Evolutionary conservation across 805 yeast genomes (phyloP), one percentile per base, ranked within the genome.

Genomic region (Kuraishia floccosa): DNA sequence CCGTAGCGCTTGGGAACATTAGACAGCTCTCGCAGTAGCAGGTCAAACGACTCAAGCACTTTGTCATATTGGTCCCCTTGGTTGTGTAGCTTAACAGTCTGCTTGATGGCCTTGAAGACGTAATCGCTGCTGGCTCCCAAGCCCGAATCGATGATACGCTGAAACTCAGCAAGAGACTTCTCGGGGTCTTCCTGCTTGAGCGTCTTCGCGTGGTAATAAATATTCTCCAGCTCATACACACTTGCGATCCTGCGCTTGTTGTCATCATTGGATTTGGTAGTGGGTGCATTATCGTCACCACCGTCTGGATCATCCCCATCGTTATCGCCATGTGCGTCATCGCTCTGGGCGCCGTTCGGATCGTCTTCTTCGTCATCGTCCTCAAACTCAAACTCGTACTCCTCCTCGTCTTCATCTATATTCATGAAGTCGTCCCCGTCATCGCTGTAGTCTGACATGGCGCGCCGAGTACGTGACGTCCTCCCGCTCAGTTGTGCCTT

Each of bases 371-470:
- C 44, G 8, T 39, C 39, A 11, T 36, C 37, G 8, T 34, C 46
- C n/a, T 39, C 44, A 10, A 42, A 45, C 14, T 42, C 49, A 6
- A 55, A 40, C 27, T 48, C 55, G 29, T 50, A 53, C 30, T 50
- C 55, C 26, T 50, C 60, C 24, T 52, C 57, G 14, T 47, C 56
- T 54, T 58, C n/a, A 24, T 54, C 52, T 52, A 53, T 54, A 22
- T 50, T 57, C 40, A 36, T 32, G 29, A 32, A 36, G 20, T 33
- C 39, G 24, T 14, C 19, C 11, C 23, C 30, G 30, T 53, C 36
- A 22, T 40, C 59, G 27, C 52, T 58, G 51, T 57, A 52, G 26
- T 56, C 61, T 2, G 58, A 52, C 61, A 55, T 55, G 12, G 21
- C 34, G 17, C 8, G n/a, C n/a, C n/a, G 8, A 14, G 21, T 26